phyloP scores from a whole-genome alignment of 2,329 filamentous ascomycete genomes.

The Cercospora berteroae region DNA sequence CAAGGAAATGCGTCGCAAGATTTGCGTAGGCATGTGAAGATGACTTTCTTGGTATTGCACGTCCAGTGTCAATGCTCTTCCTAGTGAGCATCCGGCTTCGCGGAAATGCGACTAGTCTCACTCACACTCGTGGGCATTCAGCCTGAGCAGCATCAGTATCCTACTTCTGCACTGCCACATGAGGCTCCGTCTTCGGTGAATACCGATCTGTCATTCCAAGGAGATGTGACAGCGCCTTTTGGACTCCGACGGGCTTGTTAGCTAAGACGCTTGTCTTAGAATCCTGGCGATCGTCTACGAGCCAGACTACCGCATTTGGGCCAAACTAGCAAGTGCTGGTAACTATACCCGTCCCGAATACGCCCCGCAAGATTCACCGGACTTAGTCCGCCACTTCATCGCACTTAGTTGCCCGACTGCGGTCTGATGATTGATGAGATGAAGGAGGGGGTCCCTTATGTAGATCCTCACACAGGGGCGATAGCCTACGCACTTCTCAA shows the following conservation, averaged over 20 bases:
- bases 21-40: neutral
- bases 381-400: neutral
- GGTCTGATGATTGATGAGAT: neutral
- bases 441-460: neutral
- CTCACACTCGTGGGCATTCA: neutral
- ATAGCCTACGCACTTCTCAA: neutral
- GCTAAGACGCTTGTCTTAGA: neutral
- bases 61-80: neutral
- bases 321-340: neutral
- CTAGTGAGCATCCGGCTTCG: neutral
- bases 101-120: neutral
- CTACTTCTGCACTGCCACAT: neutral
- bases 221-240: neutral
- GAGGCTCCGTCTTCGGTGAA: neutral
- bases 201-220: neutral
- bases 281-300: neutral
- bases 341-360: neutral
- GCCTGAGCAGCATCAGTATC: neutral
- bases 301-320: neutral
- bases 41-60: neutral
- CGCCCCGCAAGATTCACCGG: neutral
- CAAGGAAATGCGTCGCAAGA: neutral
- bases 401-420: neutral
- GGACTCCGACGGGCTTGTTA: neutral
- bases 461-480: neutral